Conservation (phyloP, 306 rosid species). For the Begonia peltatifolia region DNA sequence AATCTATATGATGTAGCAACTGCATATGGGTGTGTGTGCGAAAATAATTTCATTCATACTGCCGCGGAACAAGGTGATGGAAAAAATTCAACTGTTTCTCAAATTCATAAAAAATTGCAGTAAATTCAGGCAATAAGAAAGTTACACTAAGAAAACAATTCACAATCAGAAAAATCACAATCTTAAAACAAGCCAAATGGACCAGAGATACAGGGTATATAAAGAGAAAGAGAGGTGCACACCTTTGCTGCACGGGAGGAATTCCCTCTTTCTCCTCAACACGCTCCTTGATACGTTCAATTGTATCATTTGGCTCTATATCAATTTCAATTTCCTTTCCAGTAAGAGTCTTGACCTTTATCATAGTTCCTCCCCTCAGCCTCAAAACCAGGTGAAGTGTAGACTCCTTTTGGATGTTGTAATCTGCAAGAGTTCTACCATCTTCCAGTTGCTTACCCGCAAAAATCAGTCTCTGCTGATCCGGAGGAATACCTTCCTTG, state of each 20-base stretch:
- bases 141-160: too few relatives aligned
- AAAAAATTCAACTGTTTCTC: too few relatives aligned
- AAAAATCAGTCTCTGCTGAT: conserved; percentile 89
- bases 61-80: too few relatives aligned
- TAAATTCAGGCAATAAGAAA: too few relatives aligned
- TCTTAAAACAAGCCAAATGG: too few relatives aligned
- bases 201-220: background rate
- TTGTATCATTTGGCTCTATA: conserved; percentile 88
- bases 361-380: conserved; percentile 98
- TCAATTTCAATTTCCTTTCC: conserved; percentile 99
- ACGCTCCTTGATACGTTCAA: conserved; percentile 85
- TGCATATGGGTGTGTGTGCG: too few relatives aligned
- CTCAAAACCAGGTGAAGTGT: conserved; percentile 92
- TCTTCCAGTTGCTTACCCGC: conserved; percentile 99
- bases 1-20: too few relatives aligned
- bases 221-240: conserved; percentile 15
- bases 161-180: too few relatives aligned
- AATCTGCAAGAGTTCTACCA: conserved; percentile 92
- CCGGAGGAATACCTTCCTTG: conserved; percentile 98
- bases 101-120: too few relatives aligned
- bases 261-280: conserved; percentile 98
- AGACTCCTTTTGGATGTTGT: conserved; percentile 92
- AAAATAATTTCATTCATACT: too few relatives aligned
- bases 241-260: conserved; percentile 96
- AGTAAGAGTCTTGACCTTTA: conserved; percentile 91